phyloP scores from a whole-genome alignment of 768 basidiomycete species.

The Termitomyces sp. region DNA sequence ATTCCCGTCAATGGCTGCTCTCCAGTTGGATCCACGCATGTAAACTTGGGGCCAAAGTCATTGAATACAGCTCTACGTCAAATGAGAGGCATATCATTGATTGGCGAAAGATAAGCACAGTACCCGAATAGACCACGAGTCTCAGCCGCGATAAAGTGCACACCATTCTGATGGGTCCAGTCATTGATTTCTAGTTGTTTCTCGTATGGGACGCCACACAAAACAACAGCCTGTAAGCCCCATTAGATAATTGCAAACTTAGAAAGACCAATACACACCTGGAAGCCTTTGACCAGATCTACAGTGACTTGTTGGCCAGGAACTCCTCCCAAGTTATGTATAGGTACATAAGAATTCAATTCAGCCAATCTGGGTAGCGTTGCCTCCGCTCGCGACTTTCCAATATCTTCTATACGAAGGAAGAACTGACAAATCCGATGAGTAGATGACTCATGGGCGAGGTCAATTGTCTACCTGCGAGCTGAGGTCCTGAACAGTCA shows the following conservation, averaged over 20 bases:
- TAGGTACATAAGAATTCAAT: conserved; percentile 94
- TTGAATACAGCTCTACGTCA: conserved; percentile 80
- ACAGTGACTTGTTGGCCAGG: conserved; percentile 75
- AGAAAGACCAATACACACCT: conserved; percentile 47
- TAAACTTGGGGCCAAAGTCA: conserved; percentile 94
- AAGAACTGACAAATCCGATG: conserved; percentile 67
- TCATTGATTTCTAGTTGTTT: conserved; percentile 95
- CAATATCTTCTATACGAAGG: conserved; percentile 82
- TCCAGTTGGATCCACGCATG: conserved; percentile 97
- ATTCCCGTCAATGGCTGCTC: conserved; percentile 92
- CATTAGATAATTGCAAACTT: background rate
- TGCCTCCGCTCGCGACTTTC: conserved; percentile 82
- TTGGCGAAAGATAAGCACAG: conserved; percentile 14
- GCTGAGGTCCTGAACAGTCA: conserved; percentile 85
- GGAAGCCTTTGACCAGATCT: conserved; percentile 84
- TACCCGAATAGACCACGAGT: conserved; percentile 95
- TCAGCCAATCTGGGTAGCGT: conserved; percentile 89
- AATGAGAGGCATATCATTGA: background rate
- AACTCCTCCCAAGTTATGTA: conserved; percentile 78
- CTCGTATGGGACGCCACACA: conserved; percentile 71
- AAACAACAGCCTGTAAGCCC: conserved; percentile 74
- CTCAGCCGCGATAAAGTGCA: conserved; percentile 90
- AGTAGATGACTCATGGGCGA: conserved; percentile 6
- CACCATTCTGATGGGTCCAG: conserved; percentile 86
- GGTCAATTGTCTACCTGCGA: conserved; percentile 64